Evolutionary conservation across 345 rosid genomes (phyloP).

Genomic region (Adansonia digitata): DNA sequence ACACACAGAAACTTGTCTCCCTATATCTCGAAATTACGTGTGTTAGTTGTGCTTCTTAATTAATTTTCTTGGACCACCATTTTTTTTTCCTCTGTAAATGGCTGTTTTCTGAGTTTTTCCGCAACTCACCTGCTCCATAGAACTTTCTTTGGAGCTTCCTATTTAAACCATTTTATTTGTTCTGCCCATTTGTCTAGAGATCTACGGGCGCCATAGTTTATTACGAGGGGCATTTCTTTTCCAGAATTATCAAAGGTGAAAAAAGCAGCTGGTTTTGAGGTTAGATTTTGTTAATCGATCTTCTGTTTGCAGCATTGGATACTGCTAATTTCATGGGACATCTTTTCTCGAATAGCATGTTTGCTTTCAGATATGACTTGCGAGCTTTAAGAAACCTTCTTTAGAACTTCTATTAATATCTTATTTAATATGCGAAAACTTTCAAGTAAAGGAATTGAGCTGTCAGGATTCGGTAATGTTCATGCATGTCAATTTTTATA

Average conservation of each 20-base stretch:
- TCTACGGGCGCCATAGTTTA: not conserved
- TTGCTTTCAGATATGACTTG: not conserved
- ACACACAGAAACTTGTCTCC: too few species aligned
- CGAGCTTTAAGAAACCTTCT: not conserved
- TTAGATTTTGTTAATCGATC: not conserved
- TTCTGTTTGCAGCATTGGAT: not conserved
- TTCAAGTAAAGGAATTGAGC: not conserved
- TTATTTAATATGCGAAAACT: not conserved
- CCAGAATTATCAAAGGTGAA: not conserved
- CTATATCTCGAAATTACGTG: not conserved
- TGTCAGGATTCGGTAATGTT: not conserved
- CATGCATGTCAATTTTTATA: not conserved
- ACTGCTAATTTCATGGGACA: not conserved
- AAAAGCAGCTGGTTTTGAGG: slow-evolving; percentile 6
- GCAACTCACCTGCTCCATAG: slow-evolving; percentile 1
- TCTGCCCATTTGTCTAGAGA: not conserved
- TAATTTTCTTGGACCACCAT: not conserved
- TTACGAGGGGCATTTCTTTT: not conserved
- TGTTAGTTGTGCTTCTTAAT: slow-evolving; percentile 5
- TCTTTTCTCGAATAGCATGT: not conserved
- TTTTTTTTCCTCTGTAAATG: not conserved
- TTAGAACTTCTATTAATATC: not conserved
- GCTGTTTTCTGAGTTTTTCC: slow-evolving; percentile 2
- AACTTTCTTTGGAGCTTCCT: not conserved
- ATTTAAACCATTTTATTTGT: not conserved